Evolutionary conservation across 352 stramenopile genomes (phyloP).

Genomic region (Phytophthora citrophthora): DNA sequence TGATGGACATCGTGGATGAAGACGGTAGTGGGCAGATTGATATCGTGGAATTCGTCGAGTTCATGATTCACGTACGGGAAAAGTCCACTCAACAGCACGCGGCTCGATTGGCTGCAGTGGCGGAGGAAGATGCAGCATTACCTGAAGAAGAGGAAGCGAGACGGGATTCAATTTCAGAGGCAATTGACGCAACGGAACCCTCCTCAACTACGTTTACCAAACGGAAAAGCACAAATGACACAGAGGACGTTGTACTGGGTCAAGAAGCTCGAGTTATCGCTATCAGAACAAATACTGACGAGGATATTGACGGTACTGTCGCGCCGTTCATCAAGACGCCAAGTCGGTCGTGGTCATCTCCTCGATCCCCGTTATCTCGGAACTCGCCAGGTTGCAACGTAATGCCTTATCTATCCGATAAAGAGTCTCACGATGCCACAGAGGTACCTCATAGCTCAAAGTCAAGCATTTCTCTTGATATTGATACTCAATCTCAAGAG

Average conservation of each 20-base stretch:
- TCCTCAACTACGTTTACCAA: not conserved
- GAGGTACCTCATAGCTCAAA: conserved; percentile 1
- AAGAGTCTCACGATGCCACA: conserved; percentile 15
- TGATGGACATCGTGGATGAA: conserved; percentile 89
- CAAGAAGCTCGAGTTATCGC: conserved; percentile 23
- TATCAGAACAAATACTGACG: conserved; percentile 9
- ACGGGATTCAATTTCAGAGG: not conserved
- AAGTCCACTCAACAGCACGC: conserved; percentile 65
- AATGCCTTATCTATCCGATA: conserved; percentile 32
- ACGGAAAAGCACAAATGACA: not conserved
- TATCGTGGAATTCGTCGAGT: conserved; percentile 88
- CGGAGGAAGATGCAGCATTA: conserved; percentile 7
- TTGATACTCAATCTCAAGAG: conserved; percentile 19
- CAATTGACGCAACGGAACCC: not conserved
- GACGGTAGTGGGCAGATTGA: conserved; percentile 88
- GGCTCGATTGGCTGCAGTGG: conserved; percentile 25
- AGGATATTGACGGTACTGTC: not conserved
- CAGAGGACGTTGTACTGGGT: not conserved
- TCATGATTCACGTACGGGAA: conserved; percentile 84
- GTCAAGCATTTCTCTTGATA: conserved; percentile 10
- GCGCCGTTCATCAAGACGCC: conserved; percentile 3
- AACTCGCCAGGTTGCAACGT: conserved; percentile 16
- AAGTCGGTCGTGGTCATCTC: conserved; percentile 23
- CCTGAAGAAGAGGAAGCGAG: not conserved
- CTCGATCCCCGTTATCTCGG: conserved; percentile 4